Conservation (phyloP, 2,329 filamentous ascomycete species). For the Cercospora citrullina region DNA sequence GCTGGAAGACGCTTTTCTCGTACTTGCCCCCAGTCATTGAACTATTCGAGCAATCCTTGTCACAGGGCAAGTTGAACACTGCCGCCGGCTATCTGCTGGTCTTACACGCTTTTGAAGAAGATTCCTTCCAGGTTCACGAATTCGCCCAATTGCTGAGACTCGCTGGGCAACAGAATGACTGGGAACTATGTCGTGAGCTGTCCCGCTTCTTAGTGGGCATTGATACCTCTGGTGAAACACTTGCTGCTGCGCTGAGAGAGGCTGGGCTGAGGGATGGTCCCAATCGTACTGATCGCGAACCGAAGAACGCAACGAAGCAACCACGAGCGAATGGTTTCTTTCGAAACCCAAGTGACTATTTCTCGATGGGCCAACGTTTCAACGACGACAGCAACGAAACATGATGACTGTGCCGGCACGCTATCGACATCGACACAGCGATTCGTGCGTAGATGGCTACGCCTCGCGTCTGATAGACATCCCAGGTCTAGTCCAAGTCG, state of each 20-base stretch:
- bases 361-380: slow-evolving; percentile 16
- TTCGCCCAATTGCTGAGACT: slow-evolving; percentile 74
- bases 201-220: slow-evolving; percentile 93
- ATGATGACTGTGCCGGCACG: neutral
- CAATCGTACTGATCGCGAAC: slow-evolving; percentile 7
- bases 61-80: slow-evolving; percentile 84
- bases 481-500: neutral
- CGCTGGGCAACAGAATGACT: slow-evolving; percentile 82
- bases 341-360: slow-evolving; percentile 16
- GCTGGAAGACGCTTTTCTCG: slow-evolving; percentile 90
- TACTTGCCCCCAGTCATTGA: slow-evolving; percentile 88
- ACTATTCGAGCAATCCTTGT: slow-evolving; percentile 88
- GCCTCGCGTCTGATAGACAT: neutral
- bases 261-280: slow-evolving; percentile 28
- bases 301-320: neutral
- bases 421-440: neutral
- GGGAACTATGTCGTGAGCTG: slow-evolving; percentile 93
- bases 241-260: slow-evolving; percentile 65
- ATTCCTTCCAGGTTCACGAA: slow-evolving; percentile 59
- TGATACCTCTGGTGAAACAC: slow-evolving; percentile 78
- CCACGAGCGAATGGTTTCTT: slow-evolving; percentile 4
- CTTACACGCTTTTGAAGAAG: slow-evolving; percentile 71
- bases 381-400: slow-evolving; percentile 6
- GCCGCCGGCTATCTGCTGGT: slow-evolving; percentile 96
- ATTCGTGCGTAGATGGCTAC: neutral